Conservation (phyloP, 176 grass and related monocot genomes). For the Hsuehochloa calcarea region DNA sequence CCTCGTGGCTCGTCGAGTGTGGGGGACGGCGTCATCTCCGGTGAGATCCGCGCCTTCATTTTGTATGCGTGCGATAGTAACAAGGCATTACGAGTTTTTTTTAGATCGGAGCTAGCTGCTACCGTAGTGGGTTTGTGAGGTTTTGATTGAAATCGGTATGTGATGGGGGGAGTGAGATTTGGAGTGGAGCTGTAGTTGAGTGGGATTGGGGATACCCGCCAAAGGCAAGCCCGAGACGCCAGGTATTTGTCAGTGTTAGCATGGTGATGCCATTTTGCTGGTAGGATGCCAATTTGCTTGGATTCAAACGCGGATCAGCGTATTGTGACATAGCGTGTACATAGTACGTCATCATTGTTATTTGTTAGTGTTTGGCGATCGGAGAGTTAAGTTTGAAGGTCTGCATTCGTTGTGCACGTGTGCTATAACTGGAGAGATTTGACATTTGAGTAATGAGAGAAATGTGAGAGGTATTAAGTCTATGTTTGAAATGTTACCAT, state of each 20-base stretch:
- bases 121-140: not conserved
- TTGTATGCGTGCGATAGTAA: not conserved
- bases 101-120: constrained; percentile 20
- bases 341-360: not conserved
- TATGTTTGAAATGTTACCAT: not conserved
- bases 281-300: not conserved
- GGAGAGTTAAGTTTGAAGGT: not conserved
- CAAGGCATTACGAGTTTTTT: not conserved
- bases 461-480: not conserved
- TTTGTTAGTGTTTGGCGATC: not conserved
- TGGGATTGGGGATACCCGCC: not conserved
- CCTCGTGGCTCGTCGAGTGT: constrained; percentile 27
- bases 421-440: not conserved
- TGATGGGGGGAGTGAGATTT: not conserved
- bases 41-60: constrained; percentile 38
- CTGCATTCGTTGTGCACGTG: too few relatives aligned
- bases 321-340: not conserved
- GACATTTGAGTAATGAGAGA: not conserved
- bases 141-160: not conserved
- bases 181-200: not conserved
- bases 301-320: not conserved
- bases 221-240: not conserved
- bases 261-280: not conserved
- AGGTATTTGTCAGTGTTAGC: not conserved
- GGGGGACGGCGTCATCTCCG: constrained; percentile 27